phyloP scores from a whole-genome alignment of 257 asterid species.

The Voacanga thouarsii region DNA sequence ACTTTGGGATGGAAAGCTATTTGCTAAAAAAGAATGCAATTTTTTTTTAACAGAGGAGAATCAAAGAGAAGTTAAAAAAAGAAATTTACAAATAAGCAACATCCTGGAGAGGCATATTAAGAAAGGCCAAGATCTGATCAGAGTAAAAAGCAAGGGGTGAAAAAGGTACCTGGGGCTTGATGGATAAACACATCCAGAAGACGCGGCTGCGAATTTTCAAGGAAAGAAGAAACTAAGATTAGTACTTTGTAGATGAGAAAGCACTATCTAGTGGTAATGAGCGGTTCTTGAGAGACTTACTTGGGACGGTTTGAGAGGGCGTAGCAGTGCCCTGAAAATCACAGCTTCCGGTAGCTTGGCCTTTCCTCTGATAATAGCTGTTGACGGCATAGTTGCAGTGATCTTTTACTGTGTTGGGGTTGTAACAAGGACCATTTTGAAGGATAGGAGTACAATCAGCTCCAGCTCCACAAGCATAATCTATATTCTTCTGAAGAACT shows the following conservation, averaged over 20 bases:
- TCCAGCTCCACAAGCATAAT: constrained; percentile 81
- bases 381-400: constrained; percentile 90
- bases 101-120: neutral
- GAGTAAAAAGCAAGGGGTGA: neutral
- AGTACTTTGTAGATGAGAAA: neutral
- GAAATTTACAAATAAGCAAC: neutral
- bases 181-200: constrained; percentile 57
- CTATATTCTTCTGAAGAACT: constrained; percentile 62
- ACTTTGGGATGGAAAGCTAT: neutral
- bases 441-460: constrained; percentile 71
- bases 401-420: constrained; percentile 70
- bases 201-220: constrained; percentile 32
- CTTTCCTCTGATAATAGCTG: constrained; percentile 72
- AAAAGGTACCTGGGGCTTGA: constrained; percentile 60
- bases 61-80: neutral
- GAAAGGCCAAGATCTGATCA: constrained; percentile 20
- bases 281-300: constrained; percentile 32
- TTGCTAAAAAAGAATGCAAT: neutral
- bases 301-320: constrained; percentile 32
- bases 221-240: neutral
- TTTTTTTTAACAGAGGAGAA: neutral
- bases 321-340: constrained; percentile 61
- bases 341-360: constrained; percentile 50
- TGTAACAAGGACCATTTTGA: constrained; percentile 61
- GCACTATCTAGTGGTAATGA: neutral